Evolutionary conservation across 441 rosid genomes (phyloP).

Genomic region (Euphorbia schlechtendalii): DNA sequence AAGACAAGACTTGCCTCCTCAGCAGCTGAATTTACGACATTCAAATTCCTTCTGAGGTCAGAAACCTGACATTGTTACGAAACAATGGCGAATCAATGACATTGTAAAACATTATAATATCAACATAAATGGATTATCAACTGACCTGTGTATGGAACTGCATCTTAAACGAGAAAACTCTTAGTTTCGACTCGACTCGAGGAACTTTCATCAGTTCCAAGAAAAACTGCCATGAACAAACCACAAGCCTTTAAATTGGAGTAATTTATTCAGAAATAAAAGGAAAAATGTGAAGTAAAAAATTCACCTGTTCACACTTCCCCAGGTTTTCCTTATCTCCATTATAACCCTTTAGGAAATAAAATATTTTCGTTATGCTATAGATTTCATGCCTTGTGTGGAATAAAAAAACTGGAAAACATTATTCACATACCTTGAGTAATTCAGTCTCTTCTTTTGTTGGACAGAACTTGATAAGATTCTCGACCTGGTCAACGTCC

Average conservation of each 20-base stretch:
- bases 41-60: constrained; percentile 72
- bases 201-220: constrained; percentile 89
- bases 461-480: constrained; percentile 87
- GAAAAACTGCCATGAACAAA: constrained; percentile 62
- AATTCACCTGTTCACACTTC: constrained; percentile 74
- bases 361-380: constrained; percentile 1
- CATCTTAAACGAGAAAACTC: constrained; percentile 84
- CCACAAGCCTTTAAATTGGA: too few species aligned
- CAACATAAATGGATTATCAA: constrained; percentile 20
- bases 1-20: constrained; percentile 72
- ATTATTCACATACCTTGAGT: constrained; percentile 52
- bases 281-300: neutral
- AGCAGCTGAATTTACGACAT: constrained; percentile 59
- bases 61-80: constrained; percentile 47
- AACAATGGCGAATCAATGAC: constrained; percentile 18
- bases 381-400: neutral
- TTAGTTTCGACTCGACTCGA: constrained; percentile 82
- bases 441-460: constrained; percentile 90
- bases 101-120: constrained; percentile 21
- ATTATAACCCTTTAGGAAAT: constrained; percentile 42
- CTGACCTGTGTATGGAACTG: constrained; percentile 82
- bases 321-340: constrained; percentile 80
- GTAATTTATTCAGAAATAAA: too few species aligned
- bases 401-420: constrained; percentile 6
- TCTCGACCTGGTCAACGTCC: constrained; percentile 92